Base-by-base conservation (phyloP, 208 protist species). In the Phytomonas sp. region DNA sequence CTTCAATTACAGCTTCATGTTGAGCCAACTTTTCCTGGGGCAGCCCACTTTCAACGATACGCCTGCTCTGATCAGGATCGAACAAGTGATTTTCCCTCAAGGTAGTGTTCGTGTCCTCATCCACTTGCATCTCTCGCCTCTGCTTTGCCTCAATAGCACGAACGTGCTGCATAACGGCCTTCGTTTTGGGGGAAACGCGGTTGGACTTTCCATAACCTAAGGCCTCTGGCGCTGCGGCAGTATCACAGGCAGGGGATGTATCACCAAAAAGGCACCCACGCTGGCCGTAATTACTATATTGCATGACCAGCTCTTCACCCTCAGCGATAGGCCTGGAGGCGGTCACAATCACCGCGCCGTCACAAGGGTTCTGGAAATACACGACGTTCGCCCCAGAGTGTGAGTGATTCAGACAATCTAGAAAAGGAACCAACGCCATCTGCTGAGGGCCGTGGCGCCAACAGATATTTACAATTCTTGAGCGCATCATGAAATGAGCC, bases 401-500 rank as follows among this genome's bases (percentile, higher is more conserved):
- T 46, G 62, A 60, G 75, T 96, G 91, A 67, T 96, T 96, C 31
- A 94, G 76, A 83, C 89, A 85, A 70, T 96, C 91, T 4, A 94
- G 64, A 32, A 94, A 88, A 6, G 91, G 91, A 15, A 96, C 72
- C 13, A 96, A 40, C 1, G 83, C 77, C 11, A 91, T 46, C 46
- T 66, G 59, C 51, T 76, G 70, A 11, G 68, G 43, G n/a, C 73
- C 53, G 8, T 51, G 37, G 2, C 67, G 60, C 43, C 72, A 71
- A 51, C 77, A 59, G 36, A 93, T 32, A 71, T 93, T 92, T 36
- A 94, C 75, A 0, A 78, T 77, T 40, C 91, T 81, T 4, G 91
- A 96, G 53, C 91, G 86, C 61, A 91, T 67, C 85, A 91, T 93
- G 66, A 94, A 96, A 75, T 96, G 91, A 6, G 87, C 81, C 89